A percentile compares a stretch with the other conserved stretches of the same genome.
Conservation (phyloP, 2,329 filamentous ascomycete species). For the Pleurostoma richardsiae region DNA sequence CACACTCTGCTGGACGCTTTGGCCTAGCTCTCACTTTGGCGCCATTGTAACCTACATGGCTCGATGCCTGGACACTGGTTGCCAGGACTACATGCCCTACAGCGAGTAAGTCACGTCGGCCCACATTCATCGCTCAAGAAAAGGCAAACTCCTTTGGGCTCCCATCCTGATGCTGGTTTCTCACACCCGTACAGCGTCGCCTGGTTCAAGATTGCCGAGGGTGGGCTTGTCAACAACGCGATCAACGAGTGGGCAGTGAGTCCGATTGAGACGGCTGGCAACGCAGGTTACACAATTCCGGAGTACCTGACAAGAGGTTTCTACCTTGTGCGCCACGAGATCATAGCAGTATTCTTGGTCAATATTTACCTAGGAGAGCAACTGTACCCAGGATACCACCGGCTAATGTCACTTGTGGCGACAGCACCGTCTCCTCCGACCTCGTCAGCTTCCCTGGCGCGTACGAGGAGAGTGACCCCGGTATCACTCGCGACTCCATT, state of each 20-base stretch:
- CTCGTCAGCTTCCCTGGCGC: constrained; percentile 49
- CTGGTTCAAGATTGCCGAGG: constrained; percentile 52
- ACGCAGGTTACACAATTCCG: constrained; percentile 47
- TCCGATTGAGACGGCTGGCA: constrained; percentile 33
- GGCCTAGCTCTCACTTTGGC: constrained; percentile 45
- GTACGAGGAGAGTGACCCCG: constrained; percentile 42
- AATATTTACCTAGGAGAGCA: constrained; percentile 47
- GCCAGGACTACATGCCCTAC: constrained; percentile 42
- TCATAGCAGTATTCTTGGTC: constrained; percentile 47
- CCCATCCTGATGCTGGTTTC: background rate
- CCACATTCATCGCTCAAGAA: background rate
- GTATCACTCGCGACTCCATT: constrained; percentile 43
- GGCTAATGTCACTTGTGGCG: constrained; percentile 48
- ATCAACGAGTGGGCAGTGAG: constrained; percentile 17
- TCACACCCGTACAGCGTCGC: constrained; percentile 26
- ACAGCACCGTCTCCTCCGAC: constrained; percentile 30
- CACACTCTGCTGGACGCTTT: constrained; percentile 49
- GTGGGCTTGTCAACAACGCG: constrained; percentile 18
- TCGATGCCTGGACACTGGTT: constrained; percentile 46
- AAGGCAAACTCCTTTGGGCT: too few species aligned
- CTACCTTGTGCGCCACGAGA: constrained; percentile 55
- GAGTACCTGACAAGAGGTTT: constrained; percentile 45
- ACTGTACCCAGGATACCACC: constrained; percentile 54
- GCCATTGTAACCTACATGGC: constrained; percentile 58
- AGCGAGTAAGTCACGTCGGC: constrained; percentile 21